A percentile compares a stretch with the other conserved stretches of the same genome.
phyloP scores from a whole-genome alignment of 257 asterid genomes.

The Scutellaria minor region DNA sequence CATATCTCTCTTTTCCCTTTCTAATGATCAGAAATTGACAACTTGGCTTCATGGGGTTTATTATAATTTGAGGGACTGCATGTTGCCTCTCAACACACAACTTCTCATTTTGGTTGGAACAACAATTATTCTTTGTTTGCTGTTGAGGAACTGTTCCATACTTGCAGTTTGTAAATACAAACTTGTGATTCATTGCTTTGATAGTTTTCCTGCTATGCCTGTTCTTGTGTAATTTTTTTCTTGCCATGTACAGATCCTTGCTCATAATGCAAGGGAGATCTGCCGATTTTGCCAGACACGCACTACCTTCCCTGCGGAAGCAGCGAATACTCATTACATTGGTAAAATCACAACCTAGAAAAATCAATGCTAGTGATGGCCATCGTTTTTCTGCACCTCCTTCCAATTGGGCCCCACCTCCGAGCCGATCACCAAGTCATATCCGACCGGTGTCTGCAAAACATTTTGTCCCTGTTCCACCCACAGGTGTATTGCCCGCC shows the following conservation, averaged over 20 bases:
- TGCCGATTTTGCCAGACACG: conserved; percentile 64
- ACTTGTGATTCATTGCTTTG: not conserved
- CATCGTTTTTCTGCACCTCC: conserved; percentile 46
- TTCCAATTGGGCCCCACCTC: conserved; percentile 68
- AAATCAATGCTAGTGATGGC: conserved; percentile 39
- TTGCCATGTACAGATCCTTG: conserved; percentile 55
- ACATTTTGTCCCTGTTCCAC: conserved; percentile 53
- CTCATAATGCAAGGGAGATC: conserved; percentile 79
- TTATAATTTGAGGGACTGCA: not conserved
- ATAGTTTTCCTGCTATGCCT: not conserved
- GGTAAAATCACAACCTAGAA: conserved; percentile 64
- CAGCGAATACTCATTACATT: conserved; percentile 76
- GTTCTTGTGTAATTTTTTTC: not conserved
- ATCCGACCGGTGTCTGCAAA: conserved; percentile 50
- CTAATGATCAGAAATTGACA: not conserved
- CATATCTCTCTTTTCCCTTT: not conserved
- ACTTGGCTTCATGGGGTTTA: conserved; percentile 19
- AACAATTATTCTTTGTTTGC: not conserved
- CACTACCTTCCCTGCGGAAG: conserved; percentile 61
- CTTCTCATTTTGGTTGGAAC: conserved; percentile 10
- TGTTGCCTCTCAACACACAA: not conserved
- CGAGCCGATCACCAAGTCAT: conserved; percentile 60
- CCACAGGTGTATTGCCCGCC: conserved; percentile 48
- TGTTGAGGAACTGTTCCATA: not conserved
- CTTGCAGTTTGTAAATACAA: conserved; percentile 13